Conservation (phyloP, 2,329 filamentous ascomycete genomes). For the Penicillium janthinellum region DNA sequence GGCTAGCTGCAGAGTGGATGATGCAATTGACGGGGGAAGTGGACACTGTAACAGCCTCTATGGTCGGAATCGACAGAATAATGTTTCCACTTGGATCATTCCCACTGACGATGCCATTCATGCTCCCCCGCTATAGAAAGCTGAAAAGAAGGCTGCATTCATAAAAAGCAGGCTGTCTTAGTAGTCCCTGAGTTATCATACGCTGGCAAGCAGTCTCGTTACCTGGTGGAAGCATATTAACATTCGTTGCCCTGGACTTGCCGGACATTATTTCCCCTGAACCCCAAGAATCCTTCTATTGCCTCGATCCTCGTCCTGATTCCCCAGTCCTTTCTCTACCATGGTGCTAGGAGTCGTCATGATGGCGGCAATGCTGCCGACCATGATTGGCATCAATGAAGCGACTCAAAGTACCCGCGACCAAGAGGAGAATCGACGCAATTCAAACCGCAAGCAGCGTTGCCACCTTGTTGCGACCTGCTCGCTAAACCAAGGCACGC, state of each 20-base stretch:
- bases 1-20: conserved; percentile 20
- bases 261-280: no score
- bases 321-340: conserved; percentile 6
- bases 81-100: conserved; percentile 13
- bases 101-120: conserved; percentile 8
- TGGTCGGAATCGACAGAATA: conserved; percentile 2
- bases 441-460: conserved; percentile 24
- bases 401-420: conserved; percentile 25
- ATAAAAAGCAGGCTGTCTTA: no score
- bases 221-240: neutral
- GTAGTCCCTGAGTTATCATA: conserved; percentile 9
- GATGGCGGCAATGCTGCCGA: conserved; percentile 30
- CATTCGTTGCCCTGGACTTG: neutral
- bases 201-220: neutral
- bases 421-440: conserved; percentile 23
- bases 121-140: conserved; percentile 1
- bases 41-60: neutral
- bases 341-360: conserved; percentile 31
- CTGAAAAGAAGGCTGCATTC: conserved; percentile 16
- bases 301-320: neutral
- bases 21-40: conserved; percentile 13
- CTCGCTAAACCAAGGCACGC: conserved; percentile 21
- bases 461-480: conserved; percentile 27
- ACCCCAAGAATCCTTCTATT: neutral
- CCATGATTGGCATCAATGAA: conserved; percentile 31